Evolutionary conservation across 2,329 filamentous ascomycete genomes (phyloP), one percentile per base, ranked within the genome.

Genomic region (Decorospora gaudefroyi): DNA sequence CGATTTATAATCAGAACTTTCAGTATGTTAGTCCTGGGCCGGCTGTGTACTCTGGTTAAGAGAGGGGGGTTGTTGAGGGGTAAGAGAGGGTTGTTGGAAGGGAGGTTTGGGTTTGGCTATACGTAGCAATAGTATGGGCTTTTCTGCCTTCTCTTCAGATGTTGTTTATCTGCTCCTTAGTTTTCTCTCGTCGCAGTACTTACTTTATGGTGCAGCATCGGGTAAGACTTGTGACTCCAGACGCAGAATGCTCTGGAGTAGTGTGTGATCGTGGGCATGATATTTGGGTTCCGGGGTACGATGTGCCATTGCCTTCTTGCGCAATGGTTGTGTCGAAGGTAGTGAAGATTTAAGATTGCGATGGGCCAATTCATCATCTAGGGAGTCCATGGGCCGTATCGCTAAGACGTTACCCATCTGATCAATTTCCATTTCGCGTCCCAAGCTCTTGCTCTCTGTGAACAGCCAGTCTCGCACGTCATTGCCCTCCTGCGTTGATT

Each of bases 201-300:
- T n/a, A n/a, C n/a, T n/a, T n/a, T 35, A 22, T 10, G 64, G 32
- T 5, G 65, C 57, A 1, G 62, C 45, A 18, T 76, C 73, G 25
- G 78, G 61, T 47, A 80, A 46, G 2, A 77, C 69, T 55, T 79
- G 76, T 4, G 72, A 70, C 0, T 72, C 73, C 34, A 74, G n/a
- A 53, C 4, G 67, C 67, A 59, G 73, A 76, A 43, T 72, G 69
- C 44, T 74, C 70, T 0, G 71, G 71, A 38, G 61, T 71, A 10
- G 69, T 71, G 38, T 68, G 17, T 64, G 56, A 38, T 59, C 65
- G 7, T 42, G 26, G 0, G 43, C 26, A 31, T 65, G 53, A 16
- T 63, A 65, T 18, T 47, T 55, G 1, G 57, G 58, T 28, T 64
- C 57, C 0, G 62, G 62, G n/a, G 33, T 60, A 67, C 1, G 42